A percentile compares a stretch with the other conserved stretches of the same genome.
phyloP scores from a whole-genome alignment of 1,284 basidiomycete species.

The Tremellales sp. region DNA sequence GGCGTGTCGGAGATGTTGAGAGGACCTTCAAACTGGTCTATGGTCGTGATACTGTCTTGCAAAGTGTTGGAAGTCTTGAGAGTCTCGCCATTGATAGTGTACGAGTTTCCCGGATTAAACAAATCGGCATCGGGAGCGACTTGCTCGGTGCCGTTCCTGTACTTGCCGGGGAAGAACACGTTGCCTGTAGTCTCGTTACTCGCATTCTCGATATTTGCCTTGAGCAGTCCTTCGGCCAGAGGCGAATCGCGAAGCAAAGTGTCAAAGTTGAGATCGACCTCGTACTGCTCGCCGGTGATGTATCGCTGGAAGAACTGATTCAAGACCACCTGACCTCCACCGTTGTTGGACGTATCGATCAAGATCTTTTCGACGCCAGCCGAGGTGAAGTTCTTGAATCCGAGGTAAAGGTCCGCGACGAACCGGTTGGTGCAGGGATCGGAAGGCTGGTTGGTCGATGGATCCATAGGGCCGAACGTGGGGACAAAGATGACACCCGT shows the following conservation, averaged over 20 bases:
- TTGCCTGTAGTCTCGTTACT: conserved; percentile 1
- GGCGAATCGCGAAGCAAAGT: conserved; percentile 12
- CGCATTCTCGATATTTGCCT: conserved; percentile 5
- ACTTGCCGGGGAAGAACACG: conserved; percentile 3
- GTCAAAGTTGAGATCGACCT: conserved; percentile 14
- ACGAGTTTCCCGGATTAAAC: conserved; percentile 9
- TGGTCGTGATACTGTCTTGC: conserved; percentile 2
- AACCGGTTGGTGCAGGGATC: conserved; percentile 10
- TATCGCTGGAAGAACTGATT: conserved; percentile 12
- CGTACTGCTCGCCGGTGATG: conserved; percentile 16
- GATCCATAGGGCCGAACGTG: conserved; percentile 9
- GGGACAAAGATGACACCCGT: conserved; percentile 13
- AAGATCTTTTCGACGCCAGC: conserved; percentile 13
- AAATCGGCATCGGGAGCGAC: not conserved
- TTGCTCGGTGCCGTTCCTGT: conserved; percentile 2
- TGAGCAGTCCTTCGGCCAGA: conserved; percentile 10
- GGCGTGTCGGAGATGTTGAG: conserved; percentile 9
- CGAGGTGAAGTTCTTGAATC: conserved; percentile 13
- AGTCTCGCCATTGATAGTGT: conserved; percentile 10
- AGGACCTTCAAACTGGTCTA: conserved; percentile 6
- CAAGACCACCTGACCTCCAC: conserved; percentile 12
- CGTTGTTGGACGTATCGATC: conserved; percentile 19
- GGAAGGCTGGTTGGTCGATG: not conserved
- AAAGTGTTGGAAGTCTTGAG: conserved; percentile 10
- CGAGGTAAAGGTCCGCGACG: conserved; percentile 11